Conservation (phyloP, 2,329 filamentous ascomycete species). For the Alternaria brassicae region DNA sequence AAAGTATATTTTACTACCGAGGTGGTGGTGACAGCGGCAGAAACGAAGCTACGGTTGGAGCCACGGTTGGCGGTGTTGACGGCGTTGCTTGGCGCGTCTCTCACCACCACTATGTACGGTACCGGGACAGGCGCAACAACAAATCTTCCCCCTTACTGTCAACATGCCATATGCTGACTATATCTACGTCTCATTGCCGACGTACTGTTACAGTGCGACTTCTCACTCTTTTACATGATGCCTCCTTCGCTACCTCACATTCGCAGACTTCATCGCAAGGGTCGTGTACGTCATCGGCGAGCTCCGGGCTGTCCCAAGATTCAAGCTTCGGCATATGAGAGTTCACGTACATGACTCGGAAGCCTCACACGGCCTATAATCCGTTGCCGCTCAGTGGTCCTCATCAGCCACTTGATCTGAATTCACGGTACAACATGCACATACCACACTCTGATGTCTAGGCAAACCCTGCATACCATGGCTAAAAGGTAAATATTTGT, state of each 20-base stretch:
- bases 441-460: background rate
- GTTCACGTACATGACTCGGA: background rate
- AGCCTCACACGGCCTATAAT: background rate
- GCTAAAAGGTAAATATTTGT: background rate
- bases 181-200: background rate
- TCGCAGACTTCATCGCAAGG: background rate
- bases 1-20: background rate
- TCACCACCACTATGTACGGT: constrained; percentile 1
- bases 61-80: background rate
- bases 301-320: background rate
- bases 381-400: background rate
- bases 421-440: background rate
- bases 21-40: background rate
- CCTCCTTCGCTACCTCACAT: background rate
- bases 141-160: background rate
- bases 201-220: background rate
- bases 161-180: background rate
- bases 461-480: background rate
- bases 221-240: background rate
- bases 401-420: background rate
- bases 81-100: background rate
- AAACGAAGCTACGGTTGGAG: background rate
- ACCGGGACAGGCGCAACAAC: background rate
- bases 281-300: background rate
- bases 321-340: background rate